Percentiles rank a stretch among this genome's conserved stretches.
Evolutionary conservation across 768 basidiomycete genomes (phyloP).

Genomic region (Xerocomus brunneocitrinus): DNA sequence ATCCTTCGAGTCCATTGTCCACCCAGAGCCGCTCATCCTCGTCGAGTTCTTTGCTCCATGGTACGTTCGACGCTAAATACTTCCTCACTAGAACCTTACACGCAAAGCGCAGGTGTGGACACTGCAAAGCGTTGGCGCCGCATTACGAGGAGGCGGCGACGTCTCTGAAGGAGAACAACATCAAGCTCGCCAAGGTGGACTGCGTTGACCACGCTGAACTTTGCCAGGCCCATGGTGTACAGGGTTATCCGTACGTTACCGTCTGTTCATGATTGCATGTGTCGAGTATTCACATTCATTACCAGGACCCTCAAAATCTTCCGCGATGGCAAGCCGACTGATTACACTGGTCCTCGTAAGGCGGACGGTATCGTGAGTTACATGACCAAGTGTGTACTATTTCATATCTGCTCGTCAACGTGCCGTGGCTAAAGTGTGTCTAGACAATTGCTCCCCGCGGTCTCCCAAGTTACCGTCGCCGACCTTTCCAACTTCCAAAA

Average conservation of each 20-base stretch:
- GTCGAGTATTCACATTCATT: not conserved
- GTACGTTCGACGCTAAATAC: conserved; percentile 33
- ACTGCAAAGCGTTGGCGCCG: conserved; percentile 93
- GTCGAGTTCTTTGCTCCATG: conserved; percentile 96
- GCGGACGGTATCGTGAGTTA: conserved; percentile 95
- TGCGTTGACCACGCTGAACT: conserved; percentile 93
- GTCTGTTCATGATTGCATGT: not conserved
- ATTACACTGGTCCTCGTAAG: conserved; percentile 87
- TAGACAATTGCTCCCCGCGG: conserved; percentile 91
- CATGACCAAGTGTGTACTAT: conserved; percentile 80
- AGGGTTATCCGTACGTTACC: conserved; percentile 84
- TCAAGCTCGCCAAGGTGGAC: conserved; percentile 94
- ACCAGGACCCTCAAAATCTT: conserved; percentile 84
- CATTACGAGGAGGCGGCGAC: conserved; percentile 95
- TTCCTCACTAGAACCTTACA: not conserved
- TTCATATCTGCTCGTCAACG: not conserved
- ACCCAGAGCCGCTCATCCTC: conserved; percentile 67
- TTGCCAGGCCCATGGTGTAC: conserved; percentile 81
- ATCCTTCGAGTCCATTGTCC: conserved; percentile 64
- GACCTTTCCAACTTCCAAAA: conserved; percentile 83
- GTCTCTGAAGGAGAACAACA: conserved; percentile 80
- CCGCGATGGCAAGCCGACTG: conserved; percentile 71
- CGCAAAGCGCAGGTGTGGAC: conserved; percentile 67
- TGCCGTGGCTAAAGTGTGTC: conserved; percentile 7
- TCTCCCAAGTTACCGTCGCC: conserved; percentile 70